These are phyloP conservation scores for Eragrostis nindensis DNA, from an alignment of 176 grass and related monocot species.

Conservation along the genomic window DNA sequence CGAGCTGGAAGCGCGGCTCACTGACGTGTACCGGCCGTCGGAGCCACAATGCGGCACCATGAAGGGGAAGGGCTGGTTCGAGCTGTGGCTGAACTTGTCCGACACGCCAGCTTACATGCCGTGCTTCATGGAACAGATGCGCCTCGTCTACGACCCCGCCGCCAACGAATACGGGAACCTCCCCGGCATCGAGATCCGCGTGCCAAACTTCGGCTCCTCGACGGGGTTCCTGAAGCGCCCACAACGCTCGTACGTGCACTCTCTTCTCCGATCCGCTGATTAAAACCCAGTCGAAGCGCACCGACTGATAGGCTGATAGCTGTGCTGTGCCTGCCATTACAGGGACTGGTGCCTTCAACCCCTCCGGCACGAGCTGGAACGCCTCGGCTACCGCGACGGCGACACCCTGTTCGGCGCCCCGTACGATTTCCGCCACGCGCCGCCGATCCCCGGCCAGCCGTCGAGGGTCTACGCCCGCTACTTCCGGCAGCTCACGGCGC, in stretches of 20 bases:
- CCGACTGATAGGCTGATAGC: too few relatives aligned
- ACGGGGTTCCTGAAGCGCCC: not conserved
- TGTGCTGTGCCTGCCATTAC: too few relatives aligned
- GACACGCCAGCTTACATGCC: not conserved
- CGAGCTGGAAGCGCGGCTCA: conserved; percentile 17
- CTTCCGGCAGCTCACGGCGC: too few relatives aligned
- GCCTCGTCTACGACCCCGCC: too few relatives aligned
- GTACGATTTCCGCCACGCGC: too few relatives aligned
- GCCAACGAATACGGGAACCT: not conserved
- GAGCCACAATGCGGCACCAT: not conserved
- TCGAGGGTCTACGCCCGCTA: too few relatives aligned
- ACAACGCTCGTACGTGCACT: not conserved
- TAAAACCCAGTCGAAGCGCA: too few relatives aligned
- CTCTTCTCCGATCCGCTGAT: too few relatives aligned
- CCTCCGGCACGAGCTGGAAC: not conserved
- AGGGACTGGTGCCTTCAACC: not conserved
- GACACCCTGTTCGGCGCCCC: too few relatives aligned
- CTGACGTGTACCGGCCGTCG: not conserved
- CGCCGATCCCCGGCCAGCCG: too few relatives aligned
- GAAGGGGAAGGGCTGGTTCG: conserved; percentile 18
- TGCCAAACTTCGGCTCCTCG: not conserved
- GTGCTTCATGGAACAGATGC: too few relatives aligned
- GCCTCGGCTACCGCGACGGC: too few relatives aligned
- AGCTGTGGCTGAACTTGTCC: not conserved
- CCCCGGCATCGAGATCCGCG: not conserved